Evolutionary conservation across 257 asterid genomes (phyloP), one percentile per base, ranked within the genome.

Genomic region (Jaltomata sinuosa): DNA sequence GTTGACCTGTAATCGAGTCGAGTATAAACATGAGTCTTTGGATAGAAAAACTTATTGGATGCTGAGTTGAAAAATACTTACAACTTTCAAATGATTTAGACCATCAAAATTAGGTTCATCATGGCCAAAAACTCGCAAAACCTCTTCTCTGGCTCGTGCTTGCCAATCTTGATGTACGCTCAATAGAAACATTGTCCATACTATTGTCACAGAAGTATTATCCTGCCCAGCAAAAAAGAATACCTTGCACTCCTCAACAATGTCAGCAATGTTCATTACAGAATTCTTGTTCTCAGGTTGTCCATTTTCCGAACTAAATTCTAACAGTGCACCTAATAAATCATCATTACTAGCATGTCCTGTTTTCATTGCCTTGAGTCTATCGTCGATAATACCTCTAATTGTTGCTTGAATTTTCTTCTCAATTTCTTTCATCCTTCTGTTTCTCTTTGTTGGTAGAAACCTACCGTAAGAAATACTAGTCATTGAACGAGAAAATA

Each of bases 101-200:
- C 86, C 86, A 38, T 87, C 86, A 47, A 82, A 84, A 65, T 77
- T 62, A 2, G 88, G 89, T 54, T 84, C 71, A 18, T 89, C 38
- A 3, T 6, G 64, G 32, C 89, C 92, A 67, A 89, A 86, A 5
- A 86, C 82, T 64, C 50, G 79, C 71, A 86, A 69, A 15, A 89
- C 85, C 84, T 89, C 92, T 55, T 88, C 86, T 42, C 91, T 79
- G 8, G 89, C 90, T 5, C 85, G 40, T 0, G 22, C 69, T 69
- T 90, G 95, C 92, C 92, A 92, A 85, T 79, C 83, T 27, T 76
- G 84, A 69, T 83, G 83, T 5, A 27, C 45, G 62, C 88, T 54
- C n/a, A 93, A 74, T 11, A 89, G 71, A 85, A 93, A 64, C 89
- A 93, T 11, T 8, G 95, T 85, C 97, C 97, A 93, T 78, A 79